These are phyloP conservation scores for Diophrys sp. DNA, from an alignment of 73 alveolate species.

Conservation along the genomic window DNA sequence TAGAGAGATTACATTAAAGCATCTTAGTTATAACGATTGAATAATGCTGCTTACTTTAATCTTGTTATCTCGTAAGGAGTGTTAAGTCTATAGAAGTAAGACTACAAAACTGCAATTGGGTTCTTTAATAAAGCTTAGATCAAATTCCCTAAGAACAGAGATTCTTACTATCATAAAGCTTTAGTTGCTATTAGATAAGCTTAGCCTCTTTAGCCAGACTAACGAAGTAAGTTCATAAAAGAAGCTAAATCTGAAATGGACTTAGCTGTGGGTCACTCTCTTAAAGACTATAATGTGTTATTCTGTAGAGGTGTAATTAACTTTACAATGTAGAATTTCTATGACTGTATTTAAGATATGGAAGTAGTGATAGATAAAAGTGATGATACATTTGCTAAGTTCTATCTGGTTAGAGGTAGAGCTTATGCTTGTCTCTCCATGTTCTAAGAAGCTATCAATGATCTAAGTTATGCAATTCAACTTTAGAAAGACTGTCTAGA, in stretches of 20 bases:
- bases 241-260: slow-evolving; percentile 46
- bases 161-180: slow-evolving; percentile 1
- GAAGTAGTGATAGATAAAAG: slow-evolving; percentile 56
- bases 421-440: slow-evolving; percentile 63
- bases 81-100: slow-evolving; percentile 22
- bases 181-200: neutral
- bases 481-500: slow-evolving; percentile 55
- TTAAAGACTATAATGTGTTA: slow-evolving; percentile 40
- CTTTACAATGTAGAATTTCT: slow-evolving; percentile 49
- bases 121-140: slow-evolving; percentile 43
- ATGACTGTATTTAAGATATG: slow-evolving; percentile 54
- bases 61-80: slow-evolving; percentile 43
- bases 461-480: slow-evolving; percentile 54
- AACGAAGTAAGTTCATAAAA: slow-evolving; percentile 27
- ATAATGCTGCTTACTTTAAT: too few species aligned
- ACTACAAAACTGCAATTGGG: slow-evolving; percentile 39
- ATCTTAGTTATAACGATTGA: too few species aligned
- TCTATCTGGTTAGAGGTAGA: slow-evolving; percentile 62
- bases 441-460: slow-evolving; percentile 65
- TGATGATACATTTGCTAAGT: slow-evolving; percentile 60
- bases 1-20: too few species aligned
- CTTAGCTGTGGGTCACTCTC: slow-evolving; percentile 27
- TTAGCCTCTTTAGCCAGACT: slow-evolving; percentile 24
- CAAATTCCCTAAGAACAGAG: slow-evolving; percentile 39
- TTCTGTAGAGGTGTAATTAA: slow-evolving; percentile 52